These are phyloP conservation scores for Capniomyces stellatus DNA, from an alignment of 371 early-diverging fungal species.

Conservation along the genomic window DNA sequence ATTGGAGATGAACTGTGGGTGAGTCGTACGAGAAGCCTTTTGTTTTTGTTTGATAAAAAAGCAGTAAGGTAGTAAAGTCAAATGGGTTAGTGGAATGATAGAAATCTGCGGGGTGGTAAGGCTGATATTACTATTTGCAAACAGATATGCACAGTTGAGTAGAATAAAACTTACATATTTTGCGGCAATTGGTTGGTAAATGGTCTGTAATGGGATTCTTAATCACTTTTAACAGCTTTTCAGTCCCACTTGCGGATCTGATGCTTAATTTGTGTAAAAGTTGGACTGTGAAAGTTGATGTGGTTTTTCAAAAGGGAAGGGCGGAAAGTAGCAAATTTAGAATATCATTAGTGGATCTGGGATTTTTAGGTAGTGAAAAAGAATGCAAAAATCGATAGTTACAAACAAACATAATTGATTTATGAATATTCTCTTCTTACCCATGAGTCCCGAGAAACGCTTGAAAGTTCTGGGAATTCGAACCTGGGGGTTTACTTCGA, in stretches of 20 bases:
- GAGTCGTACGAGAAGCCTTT: conserved; percentile 72
- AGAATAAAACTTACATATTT: conserved; percentile 20
- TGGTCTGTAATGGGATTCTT: conserved; percentile 91
- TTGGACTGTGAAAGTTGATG: conserved; percentile 40
- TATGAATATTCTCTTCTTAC: conserved; percentile 12
- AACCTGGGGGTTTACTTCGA: conserved; percentile 93
- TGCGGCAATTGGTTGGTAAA: conserved; percentile 73
- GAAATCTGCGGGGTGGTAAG: neutral
- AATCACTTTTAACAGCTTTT: conserved; percentile 86
- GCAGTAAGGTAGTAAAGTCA: no score
- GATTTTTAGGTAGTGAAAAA: neutral
- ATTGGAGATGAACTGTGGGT: conserved; percentile 59
- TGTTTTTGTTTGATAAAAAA: no score
- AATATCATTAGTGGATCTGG: no score
- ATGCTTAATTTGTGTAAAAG: conserved; percentile 92
- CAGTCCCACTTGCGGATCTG: conserved; percentile 72
- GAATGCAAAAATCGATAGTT: neutral
- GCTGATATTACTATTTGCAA: neutral
- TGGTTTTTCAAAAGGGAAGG: conserved; percentile 10
- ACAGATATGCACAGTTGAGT: conserved; percentile 1
- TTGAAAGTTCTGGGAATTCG: conserved; percentile 97
- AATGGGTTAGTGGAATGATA: neutral
- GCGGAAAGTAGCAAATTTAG: conserved; percentile 3
- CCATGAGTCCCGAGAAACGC: conserved; percentile 92
- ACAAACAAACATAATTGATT: neutral